These are phyloP conservation scores for Lyophyllum shimeji DNA, from an alignment of 768 basidiomycete genomes.

Conservation along the genomic window DNA sequence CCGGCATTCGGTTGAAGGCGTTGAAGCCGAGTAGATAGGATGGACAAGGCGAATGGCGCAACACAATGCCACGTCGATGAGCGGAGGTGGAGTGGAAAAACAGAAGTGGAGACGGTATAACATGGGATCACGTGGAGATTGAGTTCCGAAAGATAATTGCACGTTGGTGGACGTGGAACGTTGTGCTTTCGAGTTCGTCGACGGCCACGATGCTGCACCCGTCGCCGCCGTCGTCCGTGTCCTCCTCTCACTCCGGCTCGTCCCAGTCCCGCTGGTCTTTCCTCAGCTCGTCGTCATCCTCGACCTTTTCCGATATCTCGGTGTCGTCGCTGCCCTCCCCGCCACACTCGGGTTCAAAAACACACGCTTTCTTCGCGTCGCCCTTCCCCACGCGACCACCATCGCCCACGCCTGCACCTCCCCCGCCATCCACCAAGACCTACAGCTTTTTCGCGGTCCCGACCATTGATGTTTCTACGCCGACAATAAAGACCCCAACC, in stretches of 20 bases:
- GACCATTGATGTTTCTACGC: conserved; percentile 11
- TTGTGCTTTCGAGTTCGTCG: not conserved
- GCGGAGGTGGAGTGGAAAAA: not conserved
- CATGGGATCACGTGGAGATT: not conserved
- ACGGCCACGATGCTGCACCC: conserved; percentile 3
- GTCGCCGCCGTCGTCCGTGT: conserved; percentile 23
- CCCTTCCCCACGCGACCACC: conserved; percentile 41
- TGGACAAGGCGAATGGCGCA: not conserved
- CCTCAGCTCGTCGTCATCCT: conserved; percentile 31
- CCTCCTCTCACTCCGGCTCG: conserved; percentile 23
- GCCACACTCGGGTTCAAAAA: conserved; percentile 37
- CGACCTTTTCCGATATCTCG: conserved; percentile 37
- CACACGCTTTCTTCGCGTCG: conserved; percentile 47
- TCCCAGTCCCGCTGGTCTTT: conserved; percentile 29
- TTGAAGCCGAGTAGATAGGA: not conserved
- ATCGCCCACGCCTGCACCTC: conserved; percentile 25
- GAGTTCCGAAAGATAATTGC: not conserved
- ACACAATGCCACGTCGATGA: not conserved
- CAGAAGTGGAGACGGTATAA: not conserved
- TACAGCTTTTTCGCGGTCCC: conserved; percentile 8
- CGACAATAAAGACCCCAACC: conserved; percentile 19
- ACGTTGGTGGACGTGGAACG: not conserved
- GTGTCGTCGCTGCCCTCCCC: conserved; percentile 27
- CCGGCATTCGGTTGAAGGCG: not conserved
- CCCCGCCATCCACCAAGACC: conserved; percentile 18